Evolutionary conservation across 352 stramenopile genomes (phyloP), one percentile per base, ranked within the genome.

Genomic region (Nothophytophthora sp.): DNA sequence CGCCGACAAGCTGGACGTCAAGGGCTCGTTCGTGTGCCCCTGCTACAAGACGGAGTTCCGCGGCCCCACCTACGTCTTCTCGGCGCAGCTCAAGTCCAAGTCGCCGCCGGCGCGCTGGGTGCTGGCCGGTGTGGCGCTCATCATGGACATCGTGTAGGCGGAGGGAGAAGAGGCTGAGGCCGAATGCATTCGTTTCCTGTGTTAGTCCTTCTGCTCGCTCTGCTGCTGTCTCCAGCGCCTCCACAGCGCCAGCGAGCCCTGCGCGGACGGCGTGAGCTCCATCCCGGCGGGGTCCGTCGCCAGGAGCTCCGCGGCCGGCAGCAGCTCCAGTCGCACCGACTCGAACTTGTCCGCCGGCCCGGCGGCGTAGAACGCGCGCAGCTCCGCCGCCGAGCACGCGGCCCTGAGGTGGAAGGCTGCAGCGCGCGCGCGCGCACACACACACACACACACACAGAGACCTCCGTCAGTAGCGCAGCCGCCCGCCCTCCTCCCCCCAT

Each of bases 61-160:
- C 33, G 96, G 96, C 10, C 93, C 96, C 1, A 99, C 96, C 15
- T 99, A 97, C 62, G 95, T 99, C 28, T 99, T 99, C 70, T 98
- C 87, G 13, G 96, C 96, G 4, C 96, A 99, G 63, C 85, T 99
- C 51, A 99, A 98, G 72, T 99, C 97, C 43, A 98, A 98, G 58
- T 96, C 89, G 4, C 89, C 95, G 1, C 76, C 95, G 0, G 89
- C 90, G 8, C 72, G 96, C 15, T 99, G 97, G 97, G 75, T 98
- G 5, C 76, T 99, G 19, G 96, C 97, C 3, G 95, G 96, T 19
- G 95, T 99, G 25, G 91, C 93, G 13, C 76, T 99, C 8, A 97
- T 99, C 59, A 97, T 98, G 73, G 96, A 99, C 38, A 81, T 95
- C n/a, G 77, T 86, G 10, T 64, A 75, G 52, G 27, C 27, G 27